Conservation (phyloP, 345 rosid genomes). For the Sisymbrium irio region DNA sequence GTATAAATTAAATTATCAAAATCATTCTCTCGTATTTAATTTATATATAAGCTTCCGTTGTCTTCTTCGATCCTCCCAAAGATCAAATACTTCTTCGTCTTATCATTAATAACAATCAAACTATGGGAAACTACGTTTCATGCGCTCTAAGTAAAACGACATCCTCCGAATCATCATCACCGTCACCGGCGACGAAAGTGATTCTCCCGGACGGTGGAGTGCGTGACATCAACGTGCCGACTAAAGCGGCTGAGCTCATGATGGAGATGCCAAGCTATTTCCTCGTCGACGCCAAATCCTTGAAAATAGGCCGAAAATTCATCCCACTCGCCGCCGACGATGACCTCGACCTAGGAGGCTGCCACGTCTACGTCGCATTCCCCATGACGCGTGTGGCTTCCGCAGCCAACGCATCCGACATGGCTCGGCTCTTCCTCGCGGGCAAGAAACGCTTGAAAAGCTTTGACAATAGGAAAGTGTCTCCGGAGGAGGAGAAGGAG, state of each 20-base stretch:
- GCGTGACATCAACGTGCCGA: conserved; percentile 45
- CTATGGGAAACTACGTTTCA: conserved; percentile 79
- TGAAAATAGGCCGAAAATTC: conserved; percentile 54
- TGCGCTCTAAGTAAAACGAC: conserved; percentile 47
- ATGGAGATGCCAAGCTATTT: conserved; percentile 74
- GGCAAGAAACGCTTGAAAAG: conserved; percentile 35
- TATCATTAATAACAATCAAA: not conserved
- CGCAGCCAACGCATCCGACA: conserved; percentile 55
- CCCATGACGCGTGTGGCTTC: conserved; percentile 68
- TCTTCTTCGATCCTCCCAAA: conserved; percentile 17
- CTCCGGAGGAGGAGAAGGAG: conserved; percentile 16
- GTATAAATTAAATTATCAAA: too few relatives aligned
- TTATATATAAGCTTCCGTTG: conserved; percentile 3
- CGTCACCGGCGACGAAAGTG: conserved; percentile 42
- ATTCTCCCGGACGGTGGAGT: conserved; percentile 65
- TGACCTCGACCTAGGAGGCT: conserved; percentile 46
- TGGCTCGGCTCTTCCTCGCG: conserved; percentile 52
- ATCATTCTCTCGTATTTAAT: not conserved
- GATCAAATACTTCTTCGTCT: not conserved
- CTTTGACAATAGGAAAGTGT: conserved; percentile 41
- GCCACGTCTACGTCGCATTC: conserved; percentile 58
- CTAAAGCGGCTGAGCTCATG: conserved; percentile 86
- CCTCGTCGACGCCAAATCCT: conserved; percentile 55
- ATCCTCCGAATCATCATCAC: conserved; percentile 21
- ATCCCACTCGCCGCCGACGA: conserved; percentile 73